A percentile compares a stretch with the other conserved stretches of the same genome.
phyloP scores from a whole-genome alignment of 257 asterid species.

The Striga asiatica region DNA sequence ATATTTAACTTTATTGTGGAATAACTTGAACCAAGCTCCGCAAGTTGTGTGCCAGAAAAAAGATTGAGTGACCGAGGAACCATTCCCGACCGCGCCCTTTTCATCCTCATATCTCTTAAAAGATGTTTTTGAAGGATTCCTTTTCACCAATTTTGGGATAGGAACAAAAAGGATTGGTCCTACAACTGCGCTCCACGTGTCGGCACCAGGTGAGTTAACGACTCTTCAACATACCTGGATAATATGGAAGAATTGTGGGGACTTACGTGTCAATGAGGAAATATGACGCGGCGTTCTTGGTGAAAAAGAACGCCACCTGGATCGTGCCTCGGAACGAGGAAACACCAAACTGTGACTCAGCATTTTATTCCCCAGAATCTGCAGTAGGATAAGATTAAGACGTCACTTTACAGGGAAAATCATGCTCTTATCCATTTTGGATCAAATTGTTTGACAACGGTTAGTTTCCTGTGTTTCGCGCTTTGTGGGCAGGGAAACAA shows the following conservation, averaged over 20 bases:
- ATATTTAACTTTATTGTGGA: too few relatives aligned
- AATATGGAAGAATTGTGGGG: conserved; percentile 10
- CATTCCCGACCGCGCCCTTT: too few relatives aligned
- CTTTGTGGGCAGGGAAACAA: background rate
- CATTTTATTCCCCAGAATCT: too few relatives aligned
- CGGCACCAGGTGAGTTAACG: conserved; percentile 14
- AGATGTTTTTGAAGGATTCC: too few relatives aligned
- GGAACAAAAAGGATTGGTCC: too few relatives aligned
- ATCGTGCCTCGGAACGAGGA: conserved; percentile 38
- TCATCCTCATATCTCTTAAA: too few relatives aligned
- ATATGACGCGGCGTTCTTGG: conserved; percentile 39
- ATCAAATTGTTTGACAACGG: conserved; percentile 4
- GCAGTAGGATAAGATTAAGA: conserved; percentile 40
- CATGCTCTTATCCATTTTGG: conserved; percentile 10
- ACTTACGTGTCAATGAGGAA: conserved; percentile 8
- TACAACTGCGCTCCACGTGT: conserved; percentile 25
- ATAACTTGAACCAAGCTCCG: too few relatives aligned
- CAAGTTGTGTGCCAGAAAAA: too few relatives aligned
- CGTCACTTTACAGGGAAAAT: conserved; percentile 14
- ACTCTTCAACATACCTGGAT: conserved; percentile 23
- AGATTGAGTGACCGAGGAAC: too few relatives aligned
- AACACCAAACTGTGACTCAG: conserved; percentile 25
- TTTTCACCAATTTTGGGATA: too few relatives aligned
- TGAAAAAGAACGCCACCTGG: conserved; percentile 31
- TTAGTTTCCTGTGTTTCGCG: background rate